A percentile compares a stretch with the other conserved stretches of the same genome.
phyloP scores from a whole-genome alignment of 2,329 filamentous ascomycete genomes.

The Paracoccidioides brasiliensis region DNA sequence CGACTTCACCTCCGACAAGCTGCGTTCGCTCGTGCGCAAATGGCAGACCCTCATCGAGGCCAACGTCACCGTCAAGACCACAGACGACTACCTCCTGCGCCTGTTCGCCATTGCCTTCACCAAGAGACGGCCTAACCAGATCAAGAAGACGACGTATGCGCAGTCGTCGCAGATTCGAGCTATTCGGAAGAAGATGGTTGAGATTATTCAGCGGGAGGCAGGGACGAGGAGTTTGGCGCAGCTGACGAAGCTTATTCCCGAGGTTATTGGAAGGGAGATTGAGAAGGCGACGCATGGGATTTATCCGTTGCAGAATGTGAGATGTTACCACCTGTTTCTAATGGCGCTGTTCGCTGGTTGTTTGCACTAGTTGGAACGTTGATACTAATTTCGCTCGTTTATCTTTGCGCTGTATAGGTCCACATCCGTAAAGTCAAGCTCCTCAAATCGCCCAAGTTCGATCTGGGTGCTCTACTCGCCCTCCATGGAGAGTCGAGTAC shows the following conservation, averaged over 20 bases:
- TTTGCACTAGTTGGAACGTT: not conserved
- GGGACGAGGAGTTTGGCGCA: constrained; percentile 87
- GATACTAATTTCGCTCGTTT: not conserved
- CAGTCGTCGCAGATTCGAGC: constrained; percentile 91
- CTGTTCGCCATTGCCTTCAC: constrained; percentile 99
- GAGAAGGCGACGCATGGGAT: constrained; percentile 99
- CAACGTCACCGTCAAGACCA: constrained; percentile 99
- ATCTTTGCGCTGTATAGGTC: constrained; percentile 45
- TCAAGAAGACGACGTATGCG: constrained; percentile 99
- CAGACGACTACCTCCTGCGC: constrained; percentile 98
- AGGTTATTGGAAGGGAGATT: constrained; percentile 98
- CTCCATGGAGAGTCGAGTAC: constrained; percentile 95
- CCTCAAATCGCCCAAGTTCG: constrained; percentile 97
- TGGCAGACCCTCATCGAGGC: constrained; percentile 99
- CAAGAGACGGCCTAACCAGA: constrained; percentile 97
- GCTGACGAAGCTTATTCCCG: constrained; percentile 96
- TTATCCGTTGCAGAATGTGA: constrained; percentile 97
- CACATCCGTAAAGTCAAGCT: constrained; percentile 99
- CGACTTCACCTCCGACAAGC: constrained; percentile 99
- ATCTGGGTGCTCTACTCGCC: constrained; percentile 87
- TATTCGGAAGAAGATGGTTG: constrained; percentile 99
- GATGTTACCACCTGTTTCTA: constrained; percentile 22
- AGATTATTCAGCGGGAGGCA: constrained; percentile 97
- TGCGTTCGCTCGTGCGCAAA: constrained; percentile 97
- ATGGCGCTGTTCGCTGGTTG: no score